Percentiles rank a stretch among this genome's conserved stretches.
phyloP scores from a whole-genome alignment of 768 basidiomycete genomes.

The Mycena epipterygia region DNA sequence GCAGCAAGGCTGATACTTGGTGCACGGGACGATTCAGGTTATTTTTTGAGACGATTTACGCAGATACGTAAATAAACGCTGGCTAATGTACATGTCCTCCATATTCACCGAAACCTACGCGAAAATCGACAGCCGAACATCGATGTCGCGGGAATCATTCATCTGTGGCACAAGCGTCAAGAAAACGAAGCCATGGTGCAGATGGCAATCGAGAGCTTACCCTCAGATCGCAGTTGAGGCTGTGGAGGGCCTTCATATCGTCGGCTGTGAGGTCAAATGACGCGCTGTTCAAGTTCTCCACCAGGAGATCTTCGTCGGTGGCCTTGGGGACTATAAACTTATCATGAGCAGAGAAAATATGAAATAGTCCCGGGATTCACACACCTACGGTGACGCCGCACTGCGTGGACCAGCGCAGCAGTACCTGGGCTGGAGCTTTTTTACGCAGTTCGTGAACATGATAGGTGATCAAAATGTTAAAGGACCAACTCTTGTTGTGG shows the following conservation, averaged over 20 bases:
- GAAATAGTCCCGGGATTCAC: no score
- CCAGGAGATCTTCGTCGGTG: constrained; percentile 59
- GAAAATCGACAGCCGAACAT: constrained; percentile 77
- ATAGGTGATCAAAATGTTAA: background rate
- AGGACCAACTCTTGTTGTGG: constrained; percentile 65
- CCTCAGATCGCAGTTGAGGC: constrained; percentile 69
- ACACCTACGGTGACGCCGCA: constrained; percentile 73
- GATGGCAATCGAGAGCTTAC: constrained; percentile 56
- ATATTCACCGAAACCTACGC: constrained; percentile 59
- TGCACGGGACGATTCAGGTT: no score
- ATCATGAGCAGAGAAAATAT: no score
- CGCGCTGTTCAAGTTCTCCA: constrained; percentile 66
- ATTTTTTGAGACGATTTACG: no score
- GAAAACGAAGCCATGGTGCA: no score
- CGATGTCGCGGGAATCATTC: constrained; percentile 79
- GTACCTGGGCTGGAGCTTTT: constrained; percentile 71
- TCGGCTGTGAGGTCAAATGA: constrained; percentile 63
- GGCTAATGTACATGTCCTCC: no score
- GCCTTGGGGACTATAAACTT: constrained; percentile 89
- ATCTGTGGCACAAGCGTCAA: constrained; percentile 54
- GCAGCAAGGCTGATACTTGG: no score
- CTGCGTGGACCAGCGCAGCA: constrained; percentile 86
- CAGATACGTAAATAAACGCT: constrained; percentile 26
- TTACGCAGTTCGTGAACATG: constrained; percentile 43
- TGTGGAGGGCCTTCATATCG: constrained; percentile 61